Base-by-base conservation (phyloP, 257 asterid species). In the Nicotiana undulata region DNA sequence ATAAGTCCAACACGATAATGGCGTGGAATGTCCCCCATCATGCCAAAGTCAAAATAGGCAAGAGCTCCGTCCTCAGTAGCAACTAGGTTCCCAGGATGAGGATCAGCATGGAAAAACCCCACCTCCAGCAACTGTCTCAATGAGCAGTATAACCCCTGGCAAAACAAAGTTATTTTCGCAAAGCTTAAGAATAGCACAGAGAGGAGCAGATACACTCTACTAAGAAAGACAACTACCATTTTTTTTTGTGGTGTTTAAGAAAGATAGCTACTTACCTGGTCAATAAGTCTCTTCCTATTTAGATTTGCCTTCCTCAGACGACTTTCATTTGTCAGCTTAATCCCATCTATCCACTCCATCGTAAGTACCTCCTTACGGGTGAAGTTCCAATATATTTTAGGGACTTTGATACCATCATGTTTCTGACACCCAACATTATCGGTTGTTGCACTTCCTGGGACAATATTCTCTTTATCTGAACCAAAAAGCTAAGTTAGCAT, bases 1-100 rank as follows among this genome's bases (percentile, higher is more conserved):
- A 92, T 95, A 83, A 95, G 97, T 79, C 99, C 99, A 75, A 93
- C 93, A 60, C 99, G 97, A 80, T 92, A 93, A 87, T 95, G 99
- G 77, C 95, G 93, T 28, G 99, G 99, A 85, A 95, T 92, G 87
- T 95, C 90, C 63, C 99, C 99, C 99, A 93, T 95, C 99, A 95
- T 95, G 79, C 99, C 99, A 53, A 93, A 95, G 89, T 95, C 99
- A 86, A 95, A 95, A 86, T 95, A 95, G 84, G 97, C 99, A 88
- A 95, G 98, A 83, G 92, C 87, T 64, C 98, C 99, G 68, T 89
- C 96, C 85, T 80, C 85, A 63, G 95, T 91, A 60, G 98, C 98
- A 60, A 93, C 98, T 75, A 95, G 97, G 85, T 95, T 95, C 83
- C 99, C 99, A 76, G 98, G 99, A 82, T 95, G 99, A 83, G 99